These are phyloP conservation scores for Cryptococcus jaspeensis DNA, from an alignment of 1,284 basidiomycete genomes.

Conservation along the genomic window DNA sequence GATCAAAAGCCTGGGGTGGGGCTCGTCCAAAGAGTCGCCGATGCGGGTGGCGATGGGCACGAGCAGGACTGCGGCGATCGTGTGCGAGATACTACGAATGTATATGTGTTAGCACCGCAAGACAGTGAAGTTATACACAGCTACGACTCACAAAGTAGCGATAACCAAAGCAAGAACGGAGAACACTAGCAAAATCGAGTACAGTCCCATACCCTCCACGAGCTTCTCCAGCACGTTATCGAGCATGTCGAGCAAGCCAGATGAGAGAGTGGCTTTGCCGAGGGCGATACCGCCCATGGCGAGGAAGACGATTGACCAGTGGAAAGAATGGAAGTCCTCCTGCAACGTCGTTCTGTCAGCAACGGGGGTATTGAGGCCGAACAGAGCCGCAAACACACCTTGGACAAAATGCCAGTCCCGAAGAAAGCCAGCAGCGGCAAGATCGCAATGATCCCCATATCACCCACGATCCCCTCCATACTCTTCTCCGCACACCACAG, in stretches of 20 bases:
- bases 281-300: conserved; percentile 99
- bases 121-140: not conserved
- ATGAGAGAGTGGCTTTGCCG: conserved; percentile 88
- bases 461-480: conserved; percentile 77
- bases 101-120: not conserved
- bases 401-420: conserved; percentile 87
- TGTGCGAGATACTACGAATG: conserved; percentile 71
- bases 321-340: conserved; percentile 93
- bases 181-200: conserved; percentile 79
- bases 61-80: conserved; percentile 91
- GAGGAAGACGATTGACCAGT: conserved; percentile 88
- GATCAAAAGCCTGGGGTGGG: conserved; percentile 75
- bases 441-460: conserved; percentile 97
- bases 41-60: conserved; percentile 95
- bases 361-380: too few relatives aligned
- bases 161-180: conserved; percentile 81
- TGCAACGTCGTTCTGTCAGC: conserved; percentile 40
- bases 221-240: conserved; percentile 67
- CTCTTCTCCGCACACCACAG: conserved; percentile 89
- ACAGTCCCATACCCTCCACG: conserved; percentile 71
- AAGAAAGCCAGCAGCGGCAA: conserved; percentile 94
- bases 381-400: conserved; percentile 66
- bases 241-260: conserved; percentile 78
- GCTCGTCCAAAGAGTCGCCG: conserved; percentile 68
- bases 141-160: conserved; percentile 50